phyloP scores from a whole-genome alignment of 192 early-diverging fungal species.

The Mortierella antarctica region DNA sequence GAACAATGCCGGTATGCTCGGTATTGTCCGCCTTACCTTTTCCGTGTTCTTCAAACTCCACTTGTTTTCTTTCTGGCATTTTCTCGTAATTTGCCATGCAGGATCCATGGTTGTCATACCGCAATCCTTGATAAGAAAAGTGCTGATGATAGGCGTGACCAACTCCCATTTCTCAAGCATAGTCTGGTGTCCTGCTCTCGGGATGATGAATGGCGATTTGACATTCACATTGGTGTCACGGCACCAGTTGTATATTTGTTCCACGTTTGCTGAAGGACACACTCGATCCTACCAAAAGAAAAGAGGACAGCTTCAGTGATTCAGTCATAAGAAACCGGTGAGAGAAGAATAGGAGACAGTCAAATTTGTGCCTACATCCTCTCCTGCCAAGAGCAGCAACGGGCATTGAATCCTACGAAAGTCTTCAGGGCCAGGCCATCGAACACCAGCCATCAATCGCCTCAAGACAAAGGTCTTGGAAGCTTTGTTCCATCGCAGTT shows the following conservation, averaged over 20 bases:
- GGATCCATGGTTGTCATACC: constrained; percentile 59
- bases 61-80: constrained; percentile 64
- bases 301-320: not conserved
- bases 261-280: constrained; percentile 52
- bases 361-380: constrained; percentile 43
- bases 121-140: constrained; percentile 65
- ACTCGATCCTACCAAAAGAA: constrained; percentile 52
- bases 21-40: constrained; percentile 54
- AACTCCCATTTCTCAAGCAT: constrained; percentile 63
- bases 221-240: constrained; percentile 13
- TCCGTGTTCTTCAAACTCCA: constrained; percentile 71
- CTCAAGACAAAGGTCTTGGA: constrained; percentile 61
- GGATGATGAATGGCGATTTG: constrained; percentile 57
- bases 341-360: not conserved
- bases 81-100: constrained; percentile 63
- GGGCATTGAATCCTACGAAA: constrained; percentile 53
- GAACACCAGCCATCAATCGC: constrained; percentile 51
- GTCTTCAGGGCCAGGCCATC: constrained; percentile 41
- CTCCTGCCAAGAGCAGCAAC: constrained; percentile 59
- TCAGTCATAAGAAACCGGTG: not conserved
- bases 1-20: constrained; percentile 1
- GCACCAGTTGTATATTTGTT: constrained; percentile 54
- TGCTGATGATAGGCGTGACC: constrained; percentile 63
- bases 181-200: constrained; percentile 57
- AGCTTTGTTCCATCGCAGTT: constrained; percentile 63